Evolutionary conservation across 2,329 filamentous ascomycete species (phyloP).

Genomic region (Botrytis porri): DNA sequence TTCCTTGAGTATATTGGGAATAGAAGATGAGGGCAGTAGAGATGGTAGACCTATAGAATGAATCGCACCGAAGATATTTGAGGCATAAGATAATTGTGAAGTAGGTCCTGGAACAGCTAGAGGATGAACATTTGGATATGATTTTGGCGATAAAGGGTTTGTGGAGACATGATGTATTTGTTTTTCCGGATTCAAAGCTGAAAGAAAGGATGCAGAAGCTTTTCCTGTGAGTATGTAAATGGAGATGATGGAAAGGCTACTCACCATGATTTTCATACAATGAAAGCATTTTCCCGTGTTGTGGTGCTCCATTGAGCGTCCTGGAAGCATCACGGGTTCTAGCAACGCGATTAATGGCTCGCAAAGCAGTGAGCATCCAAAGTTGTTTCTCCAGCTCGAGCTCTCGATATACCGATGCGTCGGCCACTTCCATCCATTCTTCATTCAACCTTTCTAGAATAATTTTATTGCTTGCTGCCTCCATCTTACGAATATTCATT

Average conservation of each 20-base stretch:
- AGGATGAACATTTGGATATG: conserved; percentile 38
- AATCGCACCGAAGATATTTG: conserved; percentile 47
- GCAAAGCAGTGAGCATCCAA: conserved; percentile 60
- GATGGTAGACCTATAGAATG: conserved; percentile 56
- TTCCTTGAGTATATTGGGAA: conserved; percentile 54
- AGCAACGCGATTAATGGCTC: conserved; percentile 28
- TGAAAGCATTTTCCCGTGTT: conserved; percentile 30
- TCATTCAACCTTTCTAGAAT: conserved; percentile 56
- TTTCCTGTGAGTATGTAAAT: conserved; percentile 10
- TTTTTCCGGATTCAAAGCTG: conserved; percentile 38
- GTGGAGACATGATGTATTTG: conserved; percentile 47
- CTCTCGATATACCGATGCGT: conserved; percentile 49
- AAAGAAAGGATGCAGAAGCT: conserved; percentile 35
- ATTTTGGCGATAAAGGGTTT: conserved; percentile 37
- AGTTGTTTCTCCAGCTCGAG: conserved; percentile 55
- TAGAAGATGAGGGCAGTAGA: conserved; percentile 53
- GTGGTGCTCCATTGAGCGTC: not conserved
- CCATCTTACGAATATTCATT: conserved; percentile 55
- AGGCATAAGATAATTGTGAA: conserved; percentile 40
- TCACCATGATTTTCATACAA: conserved; percentile 37
- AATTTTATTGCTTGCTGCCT: conserved; percentile 49
- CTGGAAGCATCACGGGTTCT: not conserved
- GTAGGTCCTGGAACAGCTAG: conserved; percentile 39
- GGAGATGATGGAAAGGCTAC: not conserved
- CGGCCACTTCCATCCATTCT: conserved; percentile 45